A percentile compares a stretch with the other conserved stretches of the same genome.
Conservation (phyloP, 495 filamentous ascomycete genomes). For the Echria macrotheca region DNA sequence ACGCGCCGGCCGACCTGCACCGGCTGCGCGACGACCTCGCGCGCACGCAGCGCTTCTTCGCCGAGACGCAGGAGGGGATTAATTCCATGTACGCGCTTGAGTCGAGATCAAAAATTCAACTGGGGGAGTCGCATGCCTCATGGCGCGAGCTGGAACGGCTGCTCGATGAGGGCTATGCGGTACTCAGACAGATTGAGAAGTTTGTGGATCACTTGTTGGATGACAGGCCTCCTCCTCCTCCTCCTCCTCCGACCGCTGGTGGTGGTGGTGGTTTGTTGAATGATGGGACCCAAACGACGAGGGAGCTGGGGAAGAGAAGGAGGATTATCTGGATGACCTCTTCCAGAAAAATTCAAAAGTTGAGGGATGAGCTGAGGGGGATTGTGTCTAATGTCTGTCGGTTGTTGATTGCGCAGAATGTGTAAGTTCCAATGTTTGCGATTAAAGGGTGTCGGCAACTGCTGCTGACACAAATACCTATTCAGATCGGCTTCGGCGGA, state of each 20-base stretch:
- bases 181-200: neutral
- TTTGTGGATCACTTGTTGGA: neutral
- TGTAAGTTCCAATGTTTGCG: no score
- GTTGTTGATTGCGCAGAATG: constrained; percentile 1
- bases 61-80: constrained; percentile 6
- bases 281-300: neutral
- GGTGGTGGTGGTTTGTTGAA: no score
- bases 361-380: neutral
- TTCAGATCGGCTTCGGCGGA: constrained; percentile 3
- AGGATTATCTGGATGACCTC: constrained; percentile 4
- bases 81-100: neutral
- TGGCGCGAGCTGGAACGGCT: neutral
- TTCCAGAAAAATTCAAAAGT: neutral
- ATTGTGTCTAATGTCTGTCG: neutral
- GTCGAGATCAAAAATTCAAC: no score
- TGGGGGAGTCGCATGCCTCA: constrained; percentile 1
- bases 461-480: no score
- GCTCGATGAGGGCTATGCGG: neutral
- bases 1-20: constrained; percentile 4
- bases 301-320: constrained; percentile 1
- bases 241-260: no score
- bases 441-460: no score
- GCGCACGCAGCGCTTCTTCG: constrained; percentile 8
- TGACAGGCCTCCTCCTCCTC: no score
- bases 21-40: constrained; percentile 1